Percentiles rank a stretch among this genome's conserved stretches.
Conservation (phyloP, 2,329 filamentous ascomycete genomes). For the Colletotrichum lentis region DNA sequence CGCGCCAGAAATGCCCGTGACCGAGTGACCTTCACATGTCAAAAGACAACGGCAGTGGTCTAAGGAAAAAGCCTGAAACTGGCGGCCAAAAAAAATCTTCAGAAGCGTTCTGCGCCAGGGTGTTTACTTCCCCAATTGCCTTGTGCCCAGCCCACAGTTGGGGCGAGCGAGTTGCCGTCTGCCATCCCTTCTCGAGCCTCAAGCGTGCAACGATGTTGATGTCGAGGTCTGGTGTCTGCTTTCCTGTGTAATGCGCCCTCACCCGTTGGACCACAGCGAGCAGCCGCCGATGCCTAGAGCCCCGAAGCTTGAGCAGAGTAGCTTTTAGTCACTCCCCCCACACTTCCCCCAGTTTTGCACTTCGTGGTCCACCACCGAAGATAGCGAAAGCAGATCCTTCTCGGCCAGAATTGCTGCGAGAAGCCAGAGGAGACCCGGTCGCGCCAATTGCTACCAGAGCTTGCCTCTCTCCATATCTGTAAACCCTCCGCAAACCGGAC, state of each 20-base stretch:
- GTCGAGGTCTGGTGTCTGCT: background rate
- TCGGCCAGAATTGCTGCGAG: slow-evolving; percentile 38
- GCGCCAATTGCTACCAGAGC: slow-evolving; percentile 2
- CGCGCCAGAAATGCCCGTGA: background rate
- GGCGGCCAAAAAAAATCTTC: slow-evolving; percentile 21
- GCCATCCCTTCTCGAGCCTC: slow-evolving; percentile 23
- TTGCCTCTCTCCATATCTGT: slow-evolving; percentile 2
- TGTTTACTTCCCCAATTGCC: slow-evolving; percentile 16
- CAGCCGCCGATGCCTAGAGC: background rate
- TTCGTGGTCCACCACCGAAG: slow-evolving; percentile 35
- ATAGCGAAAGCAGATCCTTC: slow-evolving; percentile 28
- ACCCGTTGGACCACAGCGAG: slow-evolving; percentile 3
- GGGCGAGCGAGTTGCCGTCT: slow-evolving; percentile 17
- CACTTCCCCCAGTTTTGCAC: slow-evolving; percentile 36
- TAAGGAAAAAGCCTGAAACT: slow-evolving; percentile 29
- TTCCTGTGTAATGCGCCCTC: slow-evolving; percentile 9
- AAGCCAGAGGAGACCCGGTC: background rate
- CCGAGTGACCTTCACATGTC: slow-evolving; percentile 33
- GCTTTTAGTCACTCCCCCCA: slow-evolving; percentile 27
- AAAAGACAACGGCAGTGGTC: background rate
- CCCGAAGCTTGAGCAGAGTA: background rate
- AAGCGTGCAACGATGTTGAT: background rate
- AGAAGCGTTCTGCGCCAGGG: slow-evolving; percentile 14
- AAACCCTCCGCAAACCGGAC: slow-evolving; percentile 18
- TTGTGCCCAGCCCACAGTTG: slow-evolving; percentile 23